These are phyloP conservation scores for Myochromella boudieri DNA, from an alignment of 768 basidiomycete genomes.

Conservation along the genomic window DNA sequence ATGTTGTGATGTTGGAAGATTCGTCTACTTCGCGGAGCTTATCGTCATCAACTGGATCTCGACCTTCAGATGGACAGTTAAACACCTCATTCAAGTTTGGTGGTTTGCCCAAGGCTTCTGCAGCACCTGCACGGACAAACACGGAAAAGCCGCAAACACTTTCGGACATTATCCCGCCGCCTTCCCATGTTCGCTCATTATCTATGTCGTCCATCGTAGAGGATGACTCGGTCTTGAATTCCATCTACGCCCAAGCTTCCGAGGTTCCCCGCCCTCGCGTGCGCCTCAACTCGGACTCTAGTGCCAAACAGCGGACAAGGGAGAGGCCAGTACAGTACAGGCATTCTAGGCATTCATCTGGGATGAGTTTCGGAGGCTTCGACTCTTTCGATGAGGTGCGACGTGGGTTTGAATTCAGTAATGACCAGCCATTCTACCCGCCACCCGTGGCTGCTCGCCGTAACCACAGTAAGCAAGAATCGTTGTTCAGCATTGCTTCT, in stretches of 20 bases:
- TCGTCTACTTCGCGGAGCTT: constrained; percentile 13
- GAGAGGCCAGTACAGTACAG: constrained; percentile 20
- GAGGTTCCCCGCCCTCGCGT: constrained; percentile 36
- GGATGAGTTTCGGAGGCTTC: constrained; percentile 67
- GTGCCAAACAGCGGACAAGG: constrained; percentile 32
- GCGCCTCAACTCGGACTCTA: constrained; percentile 42
- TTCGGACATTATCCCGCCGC: constrained; percentile 75
- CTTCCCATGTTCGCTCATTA: constrained; percentile 46
- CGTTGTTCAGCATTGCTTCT: constrained; percentile 72
- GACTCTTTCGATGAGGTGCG: constrained; percentile 80
- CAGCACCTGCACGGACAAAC: constrained; percentile 17
- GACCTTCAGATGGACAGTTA: constrained; percentile 63
- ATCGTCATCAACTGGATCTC: constrained; percentile 35
- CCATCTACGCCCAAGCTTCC: constrained; percentile 50
- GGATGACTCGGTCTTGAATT: constrained; percentile 53
- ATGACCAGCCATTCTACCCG: constrained; percentile 65
- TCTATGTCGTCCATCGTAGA: constrained; percentile 44
- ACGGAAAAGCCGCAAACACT: constrained; percentile 50
- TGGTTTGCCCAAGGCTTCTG: constrained; percentile 36
- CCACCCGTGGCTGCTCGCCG: constrained; percentile 39
- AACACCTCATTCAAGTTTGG: constrained; percentile 78
- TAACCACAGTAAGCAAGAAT: constrained; percentile 44
- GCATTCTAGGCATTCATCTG: constrained; percentile 48
- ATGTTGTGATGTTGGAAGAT: constrained; percentile 21
- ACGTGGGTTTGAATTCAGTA: constrained; percentile 73